These are phyloP conservation scores for Tylopilus balloui DNA, from an alignment of 768 basidiomycete species.

Conservation along the genomic window DNA sequence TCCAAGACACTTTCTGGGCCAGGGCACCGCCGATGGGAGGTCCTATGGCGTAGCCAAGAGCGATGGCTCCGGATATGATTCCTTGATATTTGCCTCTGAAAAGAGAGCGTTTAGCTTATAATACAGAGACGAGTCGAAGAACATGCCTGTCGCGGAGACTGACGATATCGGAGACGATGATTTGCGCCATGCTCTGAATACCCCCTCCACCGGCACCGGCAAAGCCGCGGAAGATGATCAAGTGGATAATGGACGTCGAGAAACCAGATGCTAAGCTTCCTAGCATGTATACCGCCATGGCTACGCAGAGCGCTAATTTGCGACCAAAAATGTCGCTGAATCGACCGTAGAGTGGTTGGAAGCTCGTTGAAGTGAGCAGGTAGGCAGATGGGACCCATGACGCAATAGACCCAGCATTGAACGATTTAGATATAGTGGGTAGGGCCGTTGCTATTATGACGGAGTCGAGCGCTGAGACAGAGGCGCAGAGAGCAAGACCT, in stretches of 20 bases:
- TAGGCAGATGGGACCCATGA: slow-evolving; percentile 76
- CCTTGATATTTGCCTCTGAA: slow-evolving; percentile 73
- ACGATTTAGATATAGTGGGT: slow-evolving; percentile 63
- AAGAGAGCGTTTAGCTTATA: background rate
- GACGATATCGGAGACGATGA: slow-evolving; percentile 70
- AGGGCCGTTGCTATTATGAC: slow-evolving; percentile 72
- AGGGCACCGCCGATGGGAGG: slow-evolving; percentile 66
- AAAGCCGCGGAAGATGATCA: slow-evolving; percentile 66
- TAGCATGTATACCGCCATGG: slow-evolving; percentile 60
- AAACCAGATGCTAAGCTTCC: slow-evolving; percentile 67
- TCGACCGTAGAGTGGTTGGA: slow-evolving; percentile 48
- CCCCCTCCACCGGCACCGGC: slow-evolving; percentile 71
- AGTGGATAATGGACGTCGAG: slow-evolving; percentile 55
- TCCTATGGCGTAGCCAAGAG: slow-evolving; percentile 58
- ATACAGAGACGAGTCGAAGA: background rate
- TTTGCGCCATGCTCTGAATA: slow-evolving; percentile 64
- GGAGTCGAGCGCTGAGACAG: slow-evolving; percentile 62
- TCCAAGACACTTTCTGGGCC: slow-evolving; percentile 59
- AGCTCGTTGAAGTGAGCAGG: slow-evolving; percentile 50
- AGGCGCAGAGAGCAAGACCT: slow-evolving; percentile 55
- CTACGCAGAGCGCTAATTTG: slow-evolving; percentile 52
- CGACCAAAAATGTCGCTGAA: slow-evolving; percentile 67
- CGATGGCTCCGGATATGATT: slow-evolving; percentile 55
- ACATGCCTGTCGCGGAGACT: slow-evolving; percentile 59
- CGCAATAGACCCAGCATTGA: slow-evolving; percentile 42